Conservation (phyloP, 1,284 basidiomycete species). For the Cutaneotrichosporon dermatis region DNA sequence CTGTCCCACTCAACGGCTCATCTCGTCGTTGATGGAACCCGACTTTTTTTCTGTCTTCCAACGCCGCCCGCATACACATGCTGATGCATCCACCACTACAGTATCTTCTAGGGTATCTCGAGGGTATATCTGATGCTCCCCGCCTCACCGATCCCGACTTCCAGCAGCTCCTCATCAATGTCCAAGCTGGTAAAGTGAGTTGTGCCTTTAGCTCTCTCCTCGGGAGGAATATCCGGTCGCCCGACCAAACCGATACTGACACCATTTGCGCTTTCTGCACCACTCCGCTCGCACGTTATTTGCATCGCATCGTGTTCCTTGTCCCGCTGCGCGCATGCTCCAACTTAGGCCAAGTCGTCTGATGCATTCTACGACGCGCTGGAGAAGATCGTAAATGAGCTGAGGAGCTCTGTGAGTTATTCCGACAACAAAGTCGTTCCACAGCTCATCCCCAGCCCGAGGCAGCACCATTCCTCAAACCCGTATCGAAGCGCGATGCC, state of each 20-base stretch:
- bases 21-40: no score
- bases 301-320: neutral
- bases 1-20: no score
- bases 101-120: constrained; percentile 50
- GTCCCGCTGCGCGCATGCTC: neutral
- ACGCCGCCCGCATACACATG: constrained; percentile 1
- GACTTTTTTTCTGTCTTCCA: neutral
- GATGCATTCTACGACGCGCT: constrained; percentile 88
- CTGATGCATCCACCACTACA: constrained; percentile 38
- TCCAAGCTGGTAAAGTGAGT: constrained; percentile 48
- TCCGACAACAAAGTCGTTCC: neutral
- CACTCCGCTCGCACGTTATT: neutral
- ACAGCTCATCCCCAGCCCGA: constrained; percentile 58
- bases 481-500: constrained; percentile 77
- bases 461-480: constrained; percentile 81
- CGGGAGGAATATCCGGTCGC: constrained; percentile 3
- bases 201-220: neutral
- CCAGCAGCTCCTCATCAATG: constrained; percentile 47
- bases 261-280: neutral
- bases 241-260: constrained; percentile 6
- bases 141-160: constrained; percentile 46
- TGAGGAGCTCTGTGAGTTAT: constrained; percentile 67
- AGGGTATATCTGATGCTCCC: constrained; percentile 44
- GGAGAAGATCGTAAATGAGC: constrained; percentile 76
- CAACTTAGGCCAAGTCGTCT: constrained; percentile 55